phyloP scores from a whole-genome alignment of 345 rosid species.

The Passiflora organensis region DNA sequence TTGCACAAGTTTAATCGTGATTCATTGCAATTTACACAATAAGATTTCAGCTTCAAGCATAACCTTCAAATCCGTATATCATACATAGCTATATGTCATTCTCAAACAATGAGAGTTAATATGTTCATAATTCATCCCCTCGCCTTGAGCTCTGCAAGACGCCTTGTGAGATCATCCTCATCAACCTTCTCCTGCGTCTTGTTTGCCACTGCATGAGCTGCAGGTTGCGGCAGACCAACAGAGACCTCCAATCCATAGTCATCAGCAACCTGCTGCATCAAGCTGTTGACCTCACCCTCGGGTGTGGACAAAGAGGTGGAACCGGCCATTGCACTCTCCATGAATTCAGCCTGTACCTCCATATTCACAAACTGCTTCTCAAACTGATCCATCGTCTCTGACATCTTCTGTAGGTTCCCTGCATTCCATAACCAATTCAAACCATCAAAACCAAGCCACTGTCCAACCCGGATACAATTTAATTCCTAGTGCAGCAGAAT shows the following conservation, averaged over 20 bases:
- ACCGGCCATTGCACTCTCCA: constrained; percentile 99
- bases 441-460: not conserved
- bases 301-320: constrained; percentile 96
- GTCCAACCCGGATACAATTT: not conserved
- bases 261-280: constrained; percentile 99
- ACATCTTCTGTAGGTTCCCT: constrained; percentile 99
- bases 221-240: constrained; percentile 94
- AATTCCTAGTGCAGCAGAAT: too few species aligned
- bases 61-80: not conserved
- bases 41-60: constrained; percentile 1
- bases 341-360: constrained; percentile 99
- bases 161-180: constrained; percentile 92
- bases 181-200: constrained; percentile 79
- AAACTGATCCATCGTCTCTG: constrained; percentile 96
- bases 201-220: constrained; percentile 82
- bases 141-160: constrained; percentile 94
- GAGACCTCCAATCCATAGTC: constrained; percentile 95
- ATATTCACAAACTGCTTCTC: constrained; percentile 99
- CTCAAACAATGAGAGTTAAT: not conserved
- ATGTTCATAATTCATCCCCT: constrained; percentile 46
- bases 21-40: constrained; percentile 13
- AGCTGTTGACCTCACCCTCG: constrained; percentile 94
- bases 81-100: not conserved
- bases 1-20: not conserved
- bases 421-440: constrained; percentile 15